Evolutionary conservation across 805 yeast genomes (phyloP), one percentile per base, ranked within the genome.

Genomic region (Spencermartinsiella europaea): DNA sequence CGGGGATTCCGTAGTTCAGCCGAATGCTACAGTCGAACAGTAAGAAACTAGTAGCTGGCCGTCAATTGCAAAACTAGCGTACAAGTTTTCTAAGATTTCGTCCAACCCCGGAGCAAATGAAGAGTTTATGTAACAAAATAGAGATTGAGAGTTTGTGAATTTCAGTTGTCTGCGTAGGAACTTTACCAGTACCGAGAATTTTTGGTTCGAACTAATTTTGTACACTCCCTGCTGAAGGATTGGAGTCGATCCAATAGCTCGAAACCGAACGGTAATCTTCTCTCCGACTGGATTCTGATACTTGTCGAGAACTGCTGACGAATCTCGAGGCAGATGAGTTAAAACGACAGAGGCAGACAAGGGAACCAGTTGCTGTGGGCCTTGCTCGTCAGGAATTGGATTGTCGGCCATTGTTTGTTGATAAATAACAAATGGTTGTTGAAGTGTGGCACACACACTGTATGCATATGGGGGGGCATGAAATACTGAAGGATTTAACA

Each of bases 221-320:
- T 73, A 74, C 12, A 71, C 68, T 2, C 65, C 61, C n/a, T 77
- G 77, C n/a, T 60, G 60, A 17, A 79, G 64, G 1, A 68, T 62
- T 1, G 74, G 73, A 0, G 82, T 72, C 1, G 80, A 73, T 0
- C 83, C 83, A 34, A 79, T 73, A 3, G 83, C 74, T 46, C 70
- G 69, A 49, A 79, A 72, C 38, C 80, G 65, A 15, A 79, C 65
- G 1, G 73, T 64, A 12, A 74, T 67, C 34, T 61, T 61, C 19
- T 45, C 52, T 5, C 50, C 21, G n/a, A 53, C 41, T n/a, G 55
- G 51, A 15, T 47, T 53, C 7, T 61, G 40, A 46, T 63, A 63
- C 35, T 47, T 38, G 7, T 55, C 58, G 15, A 63, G 52, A 10
- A 58, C 53, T 10, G 46, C 54, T 3, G 64, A 50, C 3, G 67